Conservation (phyloP, 164 flowering plant species). For the Vitis riparia region DNA sequence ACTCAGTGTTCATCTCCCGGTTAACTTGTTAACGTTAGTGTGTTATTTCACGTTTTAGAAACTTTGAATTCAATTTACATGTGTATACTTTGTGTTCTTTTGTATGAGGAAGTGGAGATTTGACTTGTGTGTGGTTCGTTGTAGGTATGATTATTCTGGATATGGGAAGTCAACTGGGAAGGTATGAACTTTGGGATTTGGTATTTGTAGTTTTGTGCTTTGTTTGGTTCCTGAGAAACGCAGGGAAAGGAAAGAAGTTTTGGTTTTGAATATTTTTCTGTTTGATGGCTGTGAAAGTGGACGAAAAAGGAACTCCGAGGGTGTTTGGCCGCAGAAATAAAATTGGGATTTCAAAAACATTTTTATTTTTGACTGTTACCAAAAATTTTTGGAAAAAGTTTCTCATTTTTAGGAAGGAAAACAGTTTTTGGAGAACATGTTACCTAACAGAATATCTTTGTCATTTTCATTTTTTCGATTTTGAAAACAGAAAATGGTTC, state of each 20-base stretch:
- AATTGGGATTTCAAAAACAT: no score
- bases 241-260: background rate
- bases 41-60: background rate
- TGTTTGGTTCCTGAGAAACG: conserved; percentile 18
- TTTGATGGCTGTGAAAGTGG: background rate
- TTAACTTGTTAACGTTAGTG: conserved; percentile 84
- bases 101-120: background rate
- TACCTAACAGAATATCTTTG: no score
- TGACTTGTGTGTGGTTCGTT: background rate
- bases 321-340: no score
- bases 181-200: conserved; percentile 40
- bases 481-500: no score
- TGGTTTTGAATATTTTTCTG: background rate
- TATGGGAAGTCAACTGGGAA: conserved; percentile 91
- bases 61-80: no score
- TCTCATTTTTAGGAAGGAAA: no score
- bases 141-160: conserved; percentile 90
- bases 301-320: no score
- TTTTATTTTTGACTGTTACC: no score
- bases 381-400: no score
- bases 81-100: background rate
- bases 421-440: no score
- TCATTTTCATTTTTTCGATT: no score
- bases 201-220: background rate
- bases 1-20: conserved; percentile 75